Conservation (phyloP, 1,139 yeast species). For the Meyerozyma athensensis region DNA sequence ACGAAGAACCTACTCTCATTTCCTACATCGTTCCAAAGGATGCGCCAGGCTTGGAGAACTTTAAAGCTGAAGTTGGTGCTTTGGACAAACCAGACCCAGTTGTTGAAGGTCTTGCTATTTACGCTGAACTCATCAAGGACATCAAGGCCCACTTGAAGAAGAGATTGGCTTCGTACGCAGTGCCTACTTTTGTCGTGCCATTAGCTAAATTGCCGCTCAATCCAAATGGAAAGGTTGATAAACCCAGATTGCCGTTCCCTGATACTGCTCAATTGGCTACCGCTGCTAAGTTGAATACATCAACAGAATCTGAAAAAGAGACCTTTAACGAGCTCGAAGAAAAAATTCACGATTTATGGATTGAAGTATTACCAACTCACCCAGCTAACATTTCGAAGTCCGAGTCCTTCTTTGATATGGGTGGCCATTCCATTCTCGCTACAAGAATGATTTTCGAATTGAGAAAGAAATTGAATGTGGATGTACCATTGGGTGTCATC, state of each 20-base stretch:
- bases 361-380: slow-evolving; percentile 74
- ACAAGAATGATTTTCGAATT: slow-evolving; percentile 95
- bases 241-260: slow-evolving; percentile 95
- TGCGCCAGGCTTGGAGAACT: slow-evolving; percentile 49
- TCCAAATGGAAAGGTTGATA: slow-evolving; percentile 98
- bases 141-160: slow-evolving; percentile 78
- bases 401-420: slow-evolving; percentile 94
- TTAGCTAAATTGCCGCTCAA: slow-evolving; percentile 82
- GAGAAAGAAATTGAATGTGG: slow-evolving; percentile 71
- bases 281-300: slow-evolving; percentile 44
- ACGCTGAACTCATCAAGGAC: slow-evolving; percentile 72
- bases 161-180: slow-evolving; percentile 88
- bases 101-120: slow-evolving; percentile 73
- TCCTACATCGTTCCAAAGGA: slow-evolving; percentile 88
- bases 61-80: slow-evolving; percentile 36
- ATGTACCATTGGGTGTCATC: slow-evolving; percentile 83
- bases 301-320: slow-evolving; percentile 33
- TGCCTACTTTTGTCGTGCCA: slow-evolving; percentile 89
- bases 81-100: slow-evolving; percentile 52
- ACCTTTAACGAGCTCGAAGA: slow-evolving; percentile 59
- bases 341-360: slow-evolving; percentile 77
- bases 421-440: slow-evolving; percentile 96
- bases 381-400: slow-evolving; percentile 72
- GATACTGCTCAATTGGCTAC: slow-evolving; percentile 77
- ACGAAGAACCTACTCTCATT: slow-evolving; percentile 85